Evolutionary conservation across 768 basidiomycete genomes (phyloP).

Genomic region (Kwoniella mangroviensis): DNA sequence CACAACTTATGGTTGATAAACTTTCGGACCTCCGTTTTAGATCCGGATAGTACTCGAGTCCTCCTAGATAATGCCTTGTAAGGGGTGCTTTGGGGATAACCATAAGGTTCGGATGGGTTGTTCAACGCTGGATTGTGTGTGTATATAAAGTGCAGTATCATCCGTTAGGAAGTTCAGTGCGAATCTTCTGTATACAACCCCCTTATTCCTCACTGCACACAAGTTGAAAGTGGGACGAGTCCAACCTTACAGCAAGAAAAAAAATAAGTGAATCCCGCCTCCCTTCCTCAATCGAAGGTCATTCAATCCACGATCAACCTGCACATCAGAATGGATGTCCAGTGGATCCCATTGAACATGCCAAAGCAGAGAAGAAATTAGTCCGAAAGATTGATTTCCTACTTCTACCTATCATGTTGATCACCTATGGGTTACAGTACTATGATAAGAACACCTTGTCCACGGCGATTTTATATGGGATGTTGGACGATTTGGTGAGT

Average conservation of each 20-base stretch:
- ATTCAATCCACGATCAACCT: background rate
- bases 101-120: background rate
- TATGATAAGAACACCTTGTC: constrained; percentile 20
- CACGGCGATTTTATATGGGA: constrained; percentile 22
- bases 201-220: no score
- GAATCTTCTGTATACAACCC: no score
- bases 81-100: background rate
- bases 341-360: constrained; percentile 7
- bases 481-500: constrained; percentile 17
- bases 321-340: background rate
- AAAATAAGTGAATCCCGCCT: background rate
- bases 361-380: constrained; percentile 29
- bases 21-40: constrained; percentile 15
- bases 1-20: background rate
- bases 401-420: constrained; percentile 56
- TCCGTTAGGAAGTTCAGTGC: no score
- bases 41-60: constrained; percentile 4
- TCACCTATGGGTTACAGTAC: constrained; percentile 47
- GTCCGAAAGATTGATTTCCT: constrained; percentile 44
- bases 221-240: no score
- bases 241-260: no score
- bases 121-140: background rate
- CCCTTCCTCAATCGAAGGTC: background rate
- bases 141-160: background rate
- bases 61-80: background rate